Base-by-base conservation (phyloP, 1,284 basidiomycete genomes). In the Hemileia vastatrix region DNA sequence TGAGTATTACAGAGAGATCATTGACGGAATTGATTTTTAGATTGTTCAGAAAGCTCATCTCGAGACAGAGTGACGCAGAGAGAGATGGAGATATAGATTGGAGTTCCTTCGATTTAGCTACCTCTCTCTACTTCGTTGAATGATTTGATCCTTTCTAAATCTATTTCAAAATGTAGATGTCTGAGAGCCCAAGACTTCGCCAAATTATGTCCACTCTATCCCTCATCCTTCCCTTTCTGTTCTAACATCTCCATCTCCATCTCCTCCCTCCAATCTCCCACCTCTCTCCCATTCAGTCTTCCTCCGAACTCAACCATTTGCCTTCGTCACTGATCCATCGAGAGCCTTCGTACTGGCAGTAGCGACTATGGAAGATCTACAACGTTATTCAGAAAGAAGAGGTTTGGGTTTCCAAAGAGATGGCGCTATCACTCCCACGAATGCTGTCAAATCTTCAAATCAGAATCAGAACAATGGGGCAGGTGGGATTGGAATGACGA, bases 281-380 rank as follows among this genome's bases (percentile, higher is more conserved):
- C 24, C 51, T 45, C 59, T 61, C 57, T 54, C 32, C 31, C n/a
- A 15, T 15, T 13, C 51, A 64, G 67, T 66, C 4, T 75, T 75
- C 62, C 64, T 75, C 18, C 61, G 68, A 32, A 66, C 60, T 11
- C 64, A 72, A 6, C 71, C 72, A 0, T 71, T 75, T 40, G 73
- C 73, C 1, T 67, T 75, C 32, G 67, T 75, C 56, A 74, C 73
- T 18, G 71, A 72, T 45, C 70, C 70, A 11, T 67, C 62, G 13
- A 54, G 70, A 15, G 66, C 66, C 9, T 69, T 72, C 27, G 70
- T 75, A 23, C 64, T 70, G 15, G 70, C 66, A 18, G 70, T 75
- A 5, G 70, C 70, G 2, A 71, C 70, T 24, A 64, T 66, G 33
- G 70, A 71, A 21, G 73, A 75, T 36, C 63, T 75, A 1, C 58